Base-by-base conservation (phyloP, 2,329 filamentous ascomycete species). In the Massarina eburnea region DNA sequence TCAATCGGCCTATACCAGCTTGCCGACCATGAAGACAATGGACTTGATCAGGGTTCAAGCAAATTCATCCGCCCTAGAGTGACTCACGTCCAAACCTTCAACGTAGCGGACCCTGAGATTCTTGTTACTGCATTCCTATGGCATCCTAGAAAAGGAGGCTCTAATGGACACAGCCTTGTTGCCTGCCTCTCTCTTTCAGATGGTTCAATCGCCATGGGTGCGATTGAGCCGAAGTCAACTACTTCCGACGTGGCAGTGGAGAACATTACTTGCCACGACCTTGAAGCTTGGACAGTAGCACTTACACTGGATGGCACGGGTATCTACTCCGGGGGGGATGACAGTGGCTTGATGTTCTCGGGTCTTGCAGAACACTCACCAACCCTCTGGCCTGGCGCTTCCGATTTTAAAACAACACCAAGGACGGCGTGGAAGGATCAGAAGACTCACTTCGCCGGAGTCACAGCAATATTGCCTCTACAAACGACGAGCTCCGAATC, bases 401-500 rank as follows among this genome's bases (percentile, higher is more conserved):
- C 34, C 20, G n/a, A 41, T 14, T 29, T 36, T 19, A 34, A 29
- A 7, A 35, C 56, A 10, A 41, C 47, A 14, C 45, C 54, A 30
- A 55, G 54, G 10, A 45, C 58, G 24, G 50, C 59, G 2, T 76
- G 73, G 73, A 70, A 71, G 41, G 80, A 84, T 55, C 71, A 73
- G 18, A 84, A 77, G 49, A 77, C 80, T 14, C 90, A 96, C 60
- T 76, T 77, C n/a, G 90, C 91, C 1, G 92, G 94, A 9, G 88
- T 97, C 1, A 96, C 91, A 0, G 83, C 89, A 2, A 94, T 97
- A 43, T 70, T 96, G 2, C 89, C 91, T 0, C 72, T 95, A 2
- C 19, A 38, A 8, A 24, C 35, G 14, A 24, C 20, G 15, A 10
- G 8, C 10, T n/a, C 35, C 22, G 35, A 38, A 14, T n/a, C 35